A percentile compares a stretch with the other conserved stretches of the same genome.
Conservation (phyloP, 2,329 filamentous ascomycete genomes). For the Colletotrichum horii region DNA sequence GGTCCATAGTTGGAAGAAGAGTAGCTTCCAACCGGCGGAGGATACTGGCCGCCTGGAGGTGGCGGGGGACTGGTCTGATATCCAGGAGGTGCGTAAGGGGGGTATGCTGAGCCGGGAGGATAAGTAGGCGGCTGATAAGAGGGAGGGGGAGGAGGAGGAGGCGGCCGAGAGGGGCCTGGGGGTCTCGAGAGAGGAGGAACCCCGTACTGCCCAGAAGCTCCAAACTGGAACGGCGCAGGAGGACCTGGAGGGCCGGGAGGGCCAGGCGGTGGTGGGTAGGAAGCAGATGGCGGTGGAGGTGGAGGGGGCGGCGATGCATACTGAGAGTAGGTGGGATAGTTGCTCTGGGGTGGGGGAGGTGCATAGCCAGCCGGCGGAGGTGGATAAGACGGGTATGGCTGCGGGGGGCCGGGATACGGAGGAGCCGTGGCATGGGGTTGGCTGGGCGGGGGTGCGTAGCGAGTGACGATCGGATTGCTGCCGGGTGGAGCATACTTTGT, state of each 20-base stretch:
- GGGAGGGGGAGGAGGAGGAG: conserved; percentile 12
- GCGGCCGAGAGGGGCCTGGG: conserved; percentile 23
- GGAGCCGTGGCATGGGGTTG: conserved; percentile 7
- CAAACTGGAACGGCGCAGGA: conserved; percentile 11
- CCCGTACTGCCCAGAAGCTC: conserved; percentile 30
- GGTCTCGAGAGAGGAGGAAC: conserved; percentile 30
- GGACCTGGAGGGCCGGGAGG: background rate
- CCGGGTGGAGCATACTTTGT: conserved; percentile 18
- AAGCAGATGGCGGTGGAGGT: background rate
- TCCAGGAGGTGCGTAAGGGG: background rate
- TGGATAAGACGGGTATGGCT: conserved; percentile 6
- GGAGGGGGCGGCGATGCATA: conserved; percentile 7
- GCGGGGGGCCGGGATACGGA: conserved; percentile 19
- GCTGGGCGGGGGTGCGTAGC: conserved; percentile 19
- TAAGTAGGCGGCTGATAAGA: conserved; percentile 10
- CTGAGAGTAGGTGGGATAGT: conserved; percentile 2
- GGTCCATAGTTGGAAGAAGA: background rate
- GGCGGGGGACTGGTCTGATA: conserved; percentile 5
- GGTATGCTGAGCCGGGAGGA: background rate
- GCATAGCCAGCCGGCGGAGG: background rate
- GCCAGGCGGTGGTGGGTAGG: conserved; percentile 3
- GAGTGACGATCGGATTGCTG: conserved; percentile 18
- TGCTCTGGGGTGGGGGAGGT: conserved; percentile 5
- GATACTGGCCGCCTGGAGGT: background rate
- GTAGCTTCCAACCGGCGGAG: background rate